Evolutionary conservation across 768 basidiomycete species (phyloP).

Genomic region (Hericium coralloides): DNA sequence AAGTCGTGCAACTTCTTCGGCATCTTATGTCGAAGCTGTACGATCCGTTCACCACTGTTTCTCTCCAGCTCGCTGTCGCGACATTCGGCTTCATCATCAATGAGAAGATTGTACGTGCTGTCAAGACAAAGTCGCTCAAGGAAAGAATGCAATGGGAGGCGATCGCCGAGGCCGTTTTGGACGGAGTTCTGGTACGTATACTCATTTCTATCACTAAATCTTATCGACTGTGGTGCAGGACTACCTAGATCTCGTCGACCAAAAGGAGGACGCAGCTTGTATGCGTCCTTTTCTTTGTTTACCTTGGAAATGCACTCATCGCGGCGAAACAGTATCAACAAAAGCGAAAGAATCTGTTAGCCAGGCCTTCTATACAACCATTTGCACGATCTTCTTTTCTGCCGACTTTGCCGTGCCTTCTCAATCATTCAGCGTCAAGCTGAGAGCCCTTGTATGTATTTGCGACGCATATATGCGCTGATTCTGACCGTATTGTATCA

Average conservation of each 20-base stretch:
- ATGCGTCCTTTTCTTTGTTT: background rate
- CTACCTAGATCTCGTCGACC: constrained; percentile 2
- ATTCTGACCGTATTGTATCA: background rate
- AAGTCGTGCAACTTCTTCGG: constrained; percentile 4
- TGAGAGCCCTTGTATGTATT: constrained; percentile 9
- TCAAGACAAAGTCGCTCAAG: background rate
- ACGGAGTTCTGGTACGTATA: constrained; percentile 10
- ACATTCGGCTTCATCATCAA: constrained; percentile 6
- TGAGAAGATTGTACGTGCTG: constrained; percentile 3
- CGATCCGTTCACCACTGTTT: constrained; percentile 3
- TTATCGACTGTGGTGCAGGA: constrained; percentile 1
- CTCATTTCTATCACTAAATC: background rate
- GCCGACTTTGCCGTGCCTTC: background rate
- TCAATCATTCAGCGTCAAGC: constrained; percentile 2
- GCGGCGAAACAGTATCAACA: background rate
- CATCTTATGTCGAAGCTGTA: constrained; percentile 9
- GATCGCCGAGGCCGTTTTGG: constrained; percentile 5
- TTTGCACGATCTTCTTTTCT: constrained; percentile 11
- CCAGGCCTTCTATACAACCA: constrained; percentile 11
- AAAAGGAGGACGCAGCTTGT: background rate
- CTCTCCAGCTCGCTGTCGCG: constrained; percentile 11
- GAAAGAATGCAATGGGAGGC: constrained; percentile 9
- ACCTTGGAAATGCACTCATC: background rate
- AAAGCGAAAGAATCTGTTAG: constrained; percentile 10
- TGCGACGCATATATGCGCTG: background rate